Evolutionary conservation across 164 flowering plant species (phyloP), one percentile per base, ranked within the genome.

Genomic region (Annona cherimola): DNA sequence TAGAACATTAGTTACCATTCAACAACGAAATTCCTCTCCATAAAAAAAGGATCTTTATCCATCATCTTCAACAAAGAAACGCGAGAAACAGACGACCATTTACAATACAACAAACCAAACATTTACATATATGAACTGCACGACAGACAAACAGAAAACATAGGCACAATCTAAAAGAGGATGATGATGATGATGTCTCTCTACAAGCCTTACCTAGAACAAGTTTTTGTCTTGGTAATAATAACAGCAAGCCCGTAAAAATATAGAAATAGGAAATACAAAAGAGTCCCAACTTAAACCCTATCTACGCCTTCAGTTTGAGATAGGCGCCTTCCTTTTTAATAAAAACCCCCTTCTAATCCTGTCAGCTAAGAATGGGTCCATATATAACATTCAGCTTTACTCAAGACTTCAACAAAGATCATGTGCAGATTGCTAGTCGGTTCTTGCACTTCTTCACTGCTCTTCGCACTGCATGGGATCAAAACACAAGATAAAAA

Each of bases 381-480:
- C 71, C 73, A n/a, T n/a, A 44, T 11, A 50, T 5, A 69, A 44
- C 71, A 73, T 67, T 78, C 46, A 19, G 43, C 69, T 69, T 70
- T 61, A 65, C 62, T 40, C 40, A 11, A 46, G 60, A n/a, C 40
- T 26, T 44, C 40, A 20, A 63, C 57, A 61, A 41, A 19, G 57
- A 45, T 4, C 63, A 26, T 61, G 45, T n/a, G n/a, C n/a, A n/a
- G n/a, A n/a, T n/a, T n/a, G n/a, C n/a, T 57, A 75, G 5, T 4
- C 79, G 77, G 68, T 76, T 82, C 75, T 83, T 88, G 86, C 86
- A 84, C 72, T 87, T 87, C 83, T 87, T 88, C 86, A 83, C 84
- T 63, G 91, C 89, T 72, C 91, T 84, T 14, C 91, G 91, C 14
- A 92, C 92, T 87, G 86, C 81, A 79, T 75, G 12, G 26, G 74